Percentiles rank a stretch among this genome's conserved stretches.
Conservation (phyloP, 257 asterid species). For the Lantana camara region DNA sequence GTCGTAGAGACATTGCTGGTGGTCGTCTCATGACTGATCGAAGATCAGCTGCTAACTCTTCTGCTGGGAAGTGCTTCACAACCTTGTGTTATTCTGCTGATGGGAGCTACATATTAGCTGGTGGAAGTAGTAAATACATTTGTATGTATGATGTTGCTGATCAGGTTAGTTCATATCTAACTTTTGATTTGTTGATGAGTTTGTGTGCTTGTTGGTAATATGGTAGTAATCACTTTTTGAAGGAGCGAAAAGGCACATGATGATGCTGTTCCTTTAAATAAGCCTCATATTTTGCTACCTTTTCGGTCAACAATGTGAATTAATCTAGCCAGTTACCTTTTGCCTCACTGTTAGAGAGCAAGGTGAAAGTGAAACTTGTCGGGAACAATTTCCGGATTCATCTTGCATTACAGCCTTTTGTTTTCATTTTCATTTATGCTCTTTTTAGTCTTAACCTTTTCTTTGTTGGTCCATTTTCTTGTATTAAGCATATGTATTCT, state of each 20-base stretch:
- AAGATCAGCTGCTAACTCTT: constrained; percentile 84
- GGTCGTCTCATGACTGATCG: constrained; percentile 99
- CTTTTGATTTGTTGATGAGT: background rate
- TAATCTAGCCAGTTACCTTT: background rate
- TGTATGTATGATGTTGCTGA: constrained; percentile 97
- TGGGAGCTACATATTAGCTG: constrained; percentile 95
- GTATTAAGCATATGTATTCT: too few relatives aligned
- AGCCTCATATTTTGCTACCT: background rate
- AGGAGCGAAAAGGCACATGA: background rate
- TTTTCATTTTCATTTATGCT: too few relatives aligned
- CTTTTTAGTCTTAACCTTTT: too few relatives aligned
- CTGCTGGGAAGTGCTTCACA: constrained; percentile 93
- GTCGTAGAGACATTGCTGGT: constrained; percentile 97
- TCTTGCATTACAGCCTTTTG: too few relatives aligned
- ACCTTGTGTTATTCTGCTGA: constrained; percentile 93
- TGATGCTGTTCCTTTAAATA: constrained; percentile 1
- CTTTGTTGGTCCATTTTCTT: too few relatives aligned
- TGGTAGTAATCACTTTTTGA: background rate
- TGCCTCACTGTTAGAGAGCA: background rate
- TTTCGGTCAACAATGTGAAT: background rate
- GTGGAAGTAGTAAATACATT: constrained; percentile 91
- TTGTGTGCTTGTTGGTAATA: background rate
- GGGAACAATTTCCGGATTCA: background rate
- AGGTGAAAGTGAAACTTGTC: background rate
- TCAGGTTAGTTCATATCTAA: constrained; percentile 63